These are phyloP conservation scores for Euphorbia schlechtendalii DNA, from an alignment of 441 rosid species.

Conservation along the genomic window DNA sequence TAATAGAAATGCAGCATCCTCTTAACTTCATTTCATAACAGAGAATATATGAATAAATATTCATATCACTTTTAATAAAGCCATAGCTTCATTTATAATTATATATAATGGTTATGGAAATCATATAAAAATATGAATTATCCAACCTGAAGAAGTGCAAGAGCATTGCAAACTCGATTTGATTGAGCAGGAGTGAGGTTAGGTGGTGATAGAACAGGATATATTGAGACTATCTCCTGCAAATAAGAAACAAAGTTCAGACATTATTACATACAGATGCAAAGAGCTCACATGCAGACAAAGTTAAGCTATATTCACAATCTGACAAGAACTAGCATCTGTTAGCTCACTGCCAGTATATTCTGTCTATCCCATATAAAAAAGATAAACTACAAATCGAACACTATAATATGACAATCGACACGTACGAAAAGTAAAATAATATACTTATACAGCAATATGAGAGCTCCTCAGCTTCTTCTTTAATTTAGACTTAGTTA, in stretches of 20 bases:
- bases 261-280: background rate
- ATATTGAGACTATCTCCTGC: slow-evolving; percentile 96
- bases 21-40: background rate
- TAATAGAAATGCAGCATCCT: background rate
- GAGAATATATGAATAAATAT: background rate
- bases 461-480: background rate
- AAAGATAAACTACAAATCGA: background rate
- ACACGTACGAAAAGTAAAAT: slow-evolving; percentile 1
- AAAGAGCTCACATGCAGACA: no score
- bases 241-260: slow-evolving; percentile 18
- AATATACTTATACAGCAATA: background rate
- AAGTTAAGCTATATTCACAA: background rate
- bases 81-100: background rate
- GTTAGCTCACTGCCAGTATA: background rate
- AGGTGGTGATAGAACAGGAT: slow-evolving; percentile 93
- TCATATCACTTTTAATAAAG: slow-evolving; percentile 8
- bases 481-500: background rate
- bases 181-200: slow-evolving; percentile 88
- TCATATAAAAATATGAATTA: background rate
- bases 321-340: background rate
- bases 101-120: slow-evolving; percentile 1
- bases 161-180: slow-evolving; percentile 96
- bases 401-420: background rate
- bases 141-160: slow-evolving; percentile 97
- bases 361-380: slow-evolving; percentile 2